Evolutionary conservation across 345 rosid genomes (phyloP).

Genomic region (Moringa oleifera): DNA sequence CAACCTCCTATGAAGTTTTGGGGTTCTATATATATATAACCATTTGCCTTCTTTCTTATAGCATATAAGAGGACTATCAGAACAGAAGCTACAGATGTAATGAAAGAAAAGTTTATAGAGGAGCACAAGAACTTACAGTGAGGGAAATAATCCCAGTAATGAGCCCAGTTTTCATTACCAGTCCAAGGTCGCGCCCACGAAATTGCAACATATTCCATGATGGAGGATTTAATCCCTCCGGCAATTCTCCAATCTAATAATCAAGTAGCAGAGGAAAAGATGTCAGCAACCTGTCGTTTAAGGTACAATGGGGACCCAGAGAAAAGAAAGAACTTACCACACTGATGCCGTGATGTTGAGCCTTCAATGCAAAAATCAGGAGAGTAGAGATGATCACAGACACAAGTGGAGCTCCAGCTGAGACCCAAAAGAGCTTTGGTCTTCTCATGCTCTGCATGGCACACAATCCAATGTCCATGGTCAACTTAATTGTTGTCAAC

Average conservation of each 20-base stretch:
- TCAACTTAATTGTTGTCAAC: too few relatives aligned
- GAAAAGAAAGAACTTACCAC: slow-evolving; percentile 33
- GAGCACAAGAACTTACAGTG: slow-evolving; percentile 44
- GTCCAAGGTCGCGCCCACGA: slow-evolving; percentile 64
- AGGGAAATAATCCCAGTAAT: slow-evolving; percentile 91
- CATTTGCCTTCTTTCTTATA: too few relatives aligned
- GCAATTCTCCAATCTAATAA: slow-evolving; percentile 72
- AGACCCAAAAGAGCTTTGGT: slow-evolving; percentile 79
- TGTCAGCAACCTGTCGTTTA: too few relatives aligned
- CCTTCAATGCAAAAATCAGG: slow-evolving; percentile 70
- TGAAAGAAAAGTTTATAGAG: neutral
- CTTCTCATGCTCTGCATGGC: slow-evolving; percentile 66
- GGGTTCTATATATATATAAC: too few relatives aligned
- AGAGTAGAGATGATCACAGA: slow-evolving; percentile 76
- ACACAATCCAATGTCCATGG: slow-evolving; percentile 15
- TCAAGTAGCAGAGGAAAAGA: neutral
- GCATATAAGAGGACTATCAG: too few relatives aligned
- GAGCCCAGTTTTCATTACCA: slow-evolving; percentile 71
- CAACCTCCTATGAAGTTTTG: too few relatives aligned
- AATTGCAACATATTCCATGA: slow-evolving; percentile 88
- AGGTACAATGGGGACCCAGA: too few relatives aligned
- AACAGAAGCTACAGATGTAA: neutral
- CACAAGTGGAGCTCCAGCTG: slow-evolving; percentile 78
- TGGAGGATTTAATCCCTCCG: slow-evolving; percentile 89
- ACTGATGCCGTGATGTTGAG: slow-evolving; percentile 67